Evolutionary conservation across 108 stramenopile species (phyloP).

Genomic region (Skeletonema potamos): DNA sequence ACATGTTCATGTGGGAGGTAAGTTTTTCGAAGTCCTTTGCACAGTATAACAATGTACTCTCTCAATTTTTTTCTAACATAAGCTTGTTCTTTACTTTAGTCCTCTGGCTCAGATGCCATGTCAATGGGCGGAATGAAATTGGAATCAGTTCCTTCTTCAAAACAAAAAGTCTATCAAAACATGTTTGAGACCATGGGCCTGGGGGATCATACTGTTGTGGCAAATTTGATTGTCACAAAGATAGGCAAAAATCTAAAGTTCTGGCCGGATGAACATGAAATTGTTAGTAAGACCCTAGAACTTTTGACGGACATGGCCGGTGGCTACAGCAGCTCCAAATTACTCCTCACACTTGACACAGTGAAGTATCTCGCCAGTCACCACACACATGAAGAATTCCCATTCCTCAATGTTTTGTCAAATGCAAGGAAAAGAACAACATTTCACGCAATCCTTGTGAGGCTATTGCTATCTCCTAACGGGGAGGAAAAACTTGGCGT

Average conservation of each 20-base stretch:
- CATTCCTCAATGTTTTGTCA: constrained; percentile 82
- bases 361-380: constrained; percentile 92
- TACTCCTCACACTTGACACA: constrained; percentile 91
- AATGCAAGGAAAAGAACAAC: constrained; percentile 92
- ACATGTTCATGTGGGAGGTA: constrained; percentile 97
- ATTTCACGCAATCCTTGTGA: constrained; percentile 91
- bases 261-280: constrained; percentile 92
- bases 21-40: constrained; percentile 5
- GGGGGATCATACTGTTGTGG: constrained; percentile 94
- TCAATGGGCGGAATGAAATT: constrained; percentile 80
- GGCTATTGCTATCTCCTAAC: constrained; percentile 85
- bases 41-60: neutral
- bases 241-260: constrained; percentile 96
- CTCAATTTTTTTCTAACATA: neutral
- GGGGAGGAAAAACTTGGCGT: constrained; percentile 88
- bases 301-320: constrained; percentile 95
- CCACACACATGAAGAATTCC: constrained; percentile 95
- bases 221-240: constrained; percentile 95
- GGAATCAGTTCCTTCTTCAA: constrained; percentile 81
- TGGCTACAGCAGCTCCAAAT: constrained; percentile 93
- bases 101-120: constrained; percentile 32
- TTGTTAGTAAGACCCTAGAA: constrained; percentile 89
- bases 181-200: constrained; percentile 95
- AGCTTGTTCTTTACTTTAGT: neutral
- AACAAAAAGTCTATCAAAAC: constrained; percentile 92